phyloP scores from a whole-genome alignment of 306 rosid species.

The Amphicarpaea edgeworthii region DNA sequence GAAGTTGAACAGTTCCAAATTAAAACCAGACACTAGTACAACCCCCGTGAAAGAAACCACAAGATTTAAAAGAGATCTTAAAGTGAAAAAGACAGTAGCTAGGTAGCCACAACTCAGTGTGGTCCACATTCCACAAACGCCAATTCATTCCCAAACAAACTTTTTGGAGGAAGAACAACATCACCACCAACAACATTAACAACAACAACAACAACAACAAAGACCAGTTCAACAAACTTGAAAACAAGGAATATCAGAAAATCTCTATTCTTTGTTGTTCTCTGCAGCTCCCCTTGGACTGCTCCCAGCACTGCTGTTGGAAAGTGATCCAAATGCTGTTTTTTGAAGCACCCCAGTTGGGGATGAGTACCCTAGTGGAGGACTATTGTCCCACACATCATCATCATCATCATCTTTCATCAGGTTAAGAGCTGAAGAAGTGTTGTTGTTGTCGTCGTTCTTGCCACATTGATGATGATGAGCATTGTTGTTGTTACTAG shows the following conservation, averaged over 20 bases:
- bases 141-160: constrained; percentile 4
- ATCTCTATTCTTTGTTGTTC: constrained; percentile 53
- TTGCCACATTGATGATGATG: constrained; percentile 50
- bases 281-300: constrained; percentile 83
- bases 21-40: not conserved
- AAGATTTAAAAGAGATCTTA: not conserved
- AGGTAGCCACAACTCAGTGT: not conserved
- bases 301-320: constrained; percentile 93
- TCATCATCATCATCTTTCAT: constrained; percentile 70
- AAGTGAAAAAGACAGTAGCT: constrained; percentile 1
- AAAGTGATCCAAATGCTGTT: constrained; percentile 76
- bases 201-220: constrained; percentile 6
- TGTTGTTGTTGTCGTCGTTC: constrained; percentile 28
- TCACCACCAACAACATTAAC: constrained; percentile 3
- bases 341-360: constrained; percentile 90
- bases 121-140: constrained; percentile 19
- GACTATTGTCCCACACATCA: constrained; percentile 71
- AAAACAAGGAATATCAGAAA: constrained; percentile 11
- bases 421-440: constrained; percentile 71
- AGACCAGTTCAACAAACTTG: not conserved
- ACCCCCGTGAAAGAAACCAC: not conserved
- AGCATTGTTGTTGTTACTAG: not conserved
- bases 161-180: not conserved
- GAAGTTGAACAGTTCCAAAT: too few relatives aligned
- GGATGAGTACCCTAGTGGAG: constrained; percentile 82